Base-by-base conservation (phyloP, 768 basidiomycete genomes). In the Boletellus emodensis region DNA sequence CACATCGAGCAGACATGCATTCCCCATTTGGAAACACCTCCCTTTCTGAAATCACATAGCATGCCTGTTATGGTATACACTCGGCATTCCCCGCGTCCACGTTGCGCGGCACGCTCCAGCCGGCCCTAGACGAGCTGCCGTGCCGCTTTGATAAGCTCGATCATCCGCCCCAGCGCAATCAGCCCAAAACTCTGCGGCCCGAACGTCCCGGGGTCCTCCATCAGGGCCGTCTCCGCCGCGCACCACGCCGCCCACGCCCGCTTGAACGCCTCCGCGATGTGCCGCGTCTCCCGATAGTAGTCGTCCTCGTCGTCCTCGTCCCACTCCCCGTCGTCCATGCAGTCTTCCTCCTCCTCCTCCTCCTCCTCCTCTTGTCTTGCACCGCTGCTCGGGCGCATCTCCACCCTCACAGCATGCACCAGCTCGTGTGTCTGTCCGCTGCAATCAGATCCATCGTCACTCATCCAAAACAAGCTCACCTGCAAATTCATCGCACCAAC, bases 191-290 rank as follows among this genome's bases (percentile, higher is more conserved):
- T 75, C 52, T 71, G 70, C 7, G 72, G 61, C 1, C 77, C 77
- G 51, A 71, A 79, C 40, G 44, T 44, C 4, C 22, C 51, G 14
- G 62, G 58, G 13, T 68, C 61, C 0, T 55, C 52, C 40, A 38
- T 44, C 15, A 75, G 35, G 10, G 38, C 41, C 2, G 58, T 62
- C 53, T 70, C 69, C 0, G 74, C 72, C 6, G 69, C 69, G 6
- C 63, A 53, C 78, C 77, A 79, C 0, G 67, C 78, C 1, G 71
- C 71, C 71, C 71, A 77, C 13, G 74, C 69, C 15, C 76, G 73
- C 51, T 55, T 60, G 51, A 75, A 74, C 36, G 54, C 50, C 41
- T 57, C 63, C 1, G 58, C 66, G 4, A 65, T 58, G 17, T 61
- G 64, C 22, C 61, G 66, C 37, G 61, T 44, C 53, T 71, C 57